A percentile compares a stretch with the other conserved stretches of the same genome.
Evolutionary conservation across 768 basidiomycete genomes (phyloP).

Genomic region (Suillus bovinus): DNA sequence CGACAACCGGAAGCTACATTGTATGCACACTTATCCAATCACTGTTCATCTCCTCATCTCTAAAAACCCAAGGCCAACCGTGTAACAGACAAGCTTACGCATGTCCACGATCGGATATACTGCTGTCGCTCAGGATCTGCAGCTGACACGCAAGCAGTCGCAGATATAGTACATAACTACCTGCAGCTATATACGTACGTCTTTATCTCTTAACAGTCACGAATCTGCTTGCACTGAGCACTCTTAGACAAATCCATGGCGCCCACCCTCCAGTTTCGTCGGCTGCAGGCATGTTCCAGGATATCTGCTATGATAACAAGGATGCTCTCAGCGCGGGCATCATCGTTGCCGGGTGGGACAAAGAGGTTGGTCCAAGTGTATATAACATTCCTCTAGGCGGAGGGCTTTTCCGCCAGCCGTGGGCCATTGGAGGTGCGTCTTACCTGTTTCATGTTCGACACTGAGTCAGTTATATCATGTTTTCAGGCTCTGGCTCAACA

Average conservation of each 20-base stretch:
- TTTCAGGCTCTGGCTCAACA: constrained; percentile 86
- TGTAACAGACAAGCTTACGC: constrained; percentile 97
- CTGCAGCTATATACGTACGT: constrained; percentile 75
- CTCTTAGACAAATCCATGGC: constrained; percentile 55
- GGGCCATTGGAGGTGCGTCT: constrained; percentile 92
- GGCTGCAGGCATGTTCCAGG: constrained; percentile 83
- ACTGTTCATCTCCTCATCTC: constrained; percentile 6
- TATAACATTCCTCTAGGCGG: constrained; percentile 98
- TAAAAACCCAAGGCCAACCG: constrained; percentile 74
- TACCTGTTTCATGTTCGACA: not conserved
- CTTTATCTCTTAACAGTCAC: constrained; percentile 5
- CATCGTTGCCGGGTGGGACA: constrained; percentile 98
- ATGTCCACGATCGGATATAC: constrained; percentile 97
- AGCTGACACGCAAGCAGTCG: constrained; percentile 96
- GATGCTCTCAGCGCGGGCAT: constrained; percentile 87
- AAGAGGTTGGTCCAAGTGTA: constrained; percentile 84
- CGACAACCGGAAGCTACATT: constrained; percentile 95
- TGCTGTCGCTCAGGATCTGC: constrained; percentile 99
- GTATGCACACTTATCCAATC: constrained; percentile 44
- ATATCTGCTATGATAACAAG: constrained; percentile 92
- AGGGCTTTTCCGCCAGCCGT: constrained; percentile 94
- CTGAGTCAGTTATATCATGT: not conserved
- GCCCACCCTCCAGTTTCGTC: constrained; percentile 75
- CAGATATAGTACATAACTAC: constrained; percentile 84
- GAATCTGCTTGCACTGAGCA: not conserved